Evolutionary conservation across 257 asterid genomes (phyloP), one percentile per base, ranked within the genome.

Genomic region (Solanum lignicaule): DNA sequence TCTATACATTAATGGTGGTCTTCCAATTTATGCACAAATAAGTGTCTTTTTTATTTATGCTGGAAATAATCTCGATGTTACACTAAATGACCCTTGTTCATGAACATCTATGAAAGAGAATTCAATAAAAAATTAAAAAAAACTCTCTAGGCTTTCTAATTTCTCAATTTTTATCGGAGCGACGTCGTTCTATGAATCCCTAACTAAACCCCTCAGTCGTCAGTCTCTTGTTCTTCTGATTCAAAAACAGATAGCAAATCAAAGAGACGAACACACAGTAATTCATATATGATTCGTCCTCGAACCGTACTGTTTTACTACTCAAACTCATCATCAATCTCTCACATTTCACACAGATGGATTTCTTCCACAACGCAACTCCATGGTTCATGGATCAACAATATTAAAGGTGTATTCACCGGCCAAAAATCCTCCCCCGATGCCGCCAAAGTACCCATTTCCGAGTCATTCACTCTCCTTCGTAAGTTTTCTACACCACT

Each of bases 311-410:
- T 74, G 85, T 43, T 29, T 27, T 46, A 15, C 84, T 78, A 0
- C 60, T 78, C 36, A 41, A 41, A 78, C 29, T 46, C 85, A 79
- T 8, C 60, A 76, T 79, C 84, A 25, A 79, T 32, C 16, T 79
- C 83, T 38, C 18, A 68, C 84, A 79, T 32, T 9, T 79, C 83
- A 23, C 18, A 68, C 84, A 98, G 98, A 39, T 62, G 89, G 91
- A 93, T 96, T 86, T 91, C 95, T 88, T 89, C 95, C 79, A 91
- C 98, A 76, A 33, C 96, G 73, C 93, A 88, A 78, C 95, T 94
- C 84, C 89, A 90, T 69, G 91, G 82, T 55, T 94, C 99, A 88
- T 96, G 99, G 99, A 89, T 94, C 91, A 94, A 94, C 93, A 95
- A 91, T 92, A 85, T 96, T 91, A 96, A 95, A 89, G 95, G 98